Evolutionary conservation across 441 rosid species (phyloP), one percentile per base, ranked within the genome.

Genomic region (Eugenia klotzschiana): DNA sequence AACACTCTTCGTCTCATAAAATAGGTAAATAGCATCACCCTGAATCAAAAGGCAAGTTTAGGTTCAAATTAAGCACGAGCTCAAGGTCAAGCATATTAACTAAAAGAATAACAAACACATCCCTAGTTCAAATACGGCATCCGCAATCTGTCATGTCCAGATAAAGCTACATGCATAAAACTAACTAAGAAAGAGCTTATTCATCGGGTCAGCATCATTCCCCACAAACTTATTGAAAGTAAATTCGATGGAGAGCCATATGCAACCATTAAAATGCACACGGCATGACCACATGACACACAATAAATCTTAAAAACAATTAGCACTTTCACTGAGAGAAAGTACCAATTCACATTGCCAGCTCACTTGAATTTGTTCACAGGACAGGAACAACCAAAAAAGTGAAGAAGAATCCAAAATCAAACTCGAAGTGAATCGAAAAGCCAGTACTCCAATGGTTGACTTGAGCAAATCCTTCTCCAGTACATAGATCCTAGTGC

Each of bases 1-100:
- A 5, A 97, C 92, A 87, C 92, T 92, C 87, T 95, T 97, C 56
- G 94, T 95, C 82, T 95, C 98, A 52, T 89, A 94, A 86, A 97
- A 97, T 41, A 97, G 89, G 84, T 93, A 97, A 56, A 95, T 86
- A 12, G 87, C 87, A 73, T 92, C 94, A 41, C 92, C 97, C 99
- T 97, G 94, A 51, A 86, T 74, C 82, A 86, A 50, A 41, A 57
- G 11, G 81, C 82, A 60, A 82, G 73, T 25, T 77, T 8, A 80
- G 85, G 29, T 79, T 64, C 41, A 82, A 82, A 53, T 53, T 82
- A 13, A 85, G 80, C 10, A 80, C 9, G 51, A 8, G 46, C 15
- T 82, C 69, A 23, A 40, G 37, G 55, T 46, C 52, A 25, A 79
- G 56, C 29, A 79, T n/a, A 40, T 22, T n/a, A 49, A 49, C 20